Base-by-base conservation (phyloP, 2,329 filamentous ascomycete genomes). In the Fusarium annulatum region DNA sequence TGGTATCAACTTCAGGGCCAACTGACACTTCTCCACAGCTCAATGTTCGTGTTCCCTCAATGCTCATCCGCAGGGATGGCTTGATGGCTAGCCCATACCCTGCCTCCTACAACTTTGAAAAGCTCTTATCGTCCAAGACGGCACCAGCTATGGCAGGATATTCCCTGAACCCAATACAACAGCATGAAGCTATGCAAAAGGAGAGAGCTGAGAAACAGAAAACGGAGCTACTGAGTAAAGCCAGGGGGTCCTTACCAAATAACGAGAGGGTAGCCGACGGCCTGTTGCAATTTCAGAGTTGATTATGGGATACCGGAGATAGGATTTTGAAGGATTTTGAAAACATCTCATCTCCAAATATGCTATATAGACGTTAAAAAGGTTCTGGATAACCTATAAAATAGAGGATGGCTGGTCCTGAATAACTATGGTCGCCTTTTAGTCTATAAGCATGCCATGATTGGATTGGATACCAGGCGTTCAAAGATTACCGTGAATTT, bases 41-140 rank as follows among this genome's bases (percentile, higher is more conserved):
- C 59, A 85, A 88, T 76, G 80, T 91, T 59, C 88, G 89, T 30
- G 84, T 90, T 23, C 89, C 90, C 5, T 90, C 88, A 2, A 91
- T 91, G 89, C 84, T 90, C 69, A 90, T 91, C 78, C 85, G 84
- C 34, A 82, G 86, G 41, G 88, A 90, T 74, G 84, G 84, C 9
- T 79, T 88, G 15, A 83, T 88, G 81, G 82, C 84, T 5, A 82
- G 81, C 53, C 84, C 85, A 6, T 85, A 84, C 61, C 81, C 83
- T 10, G 78, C 81, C 56, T 81, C 81, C 11, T 80, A 84, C 57
- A 83, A 86, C 74, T 85, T 86, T 66, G 82, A 85, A 73, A 85
- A 84, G 78, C 75, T 86, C 36, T 77, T 86, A n/a, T 84, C 85
- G 7, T 81, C 83, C 23, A 82, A 81, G 56, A 67, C 76, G 19